phyloP scores from a whole-genome alignment of 768 basidiomycete genomes.

The Rubroboletus satanas region DNA sequence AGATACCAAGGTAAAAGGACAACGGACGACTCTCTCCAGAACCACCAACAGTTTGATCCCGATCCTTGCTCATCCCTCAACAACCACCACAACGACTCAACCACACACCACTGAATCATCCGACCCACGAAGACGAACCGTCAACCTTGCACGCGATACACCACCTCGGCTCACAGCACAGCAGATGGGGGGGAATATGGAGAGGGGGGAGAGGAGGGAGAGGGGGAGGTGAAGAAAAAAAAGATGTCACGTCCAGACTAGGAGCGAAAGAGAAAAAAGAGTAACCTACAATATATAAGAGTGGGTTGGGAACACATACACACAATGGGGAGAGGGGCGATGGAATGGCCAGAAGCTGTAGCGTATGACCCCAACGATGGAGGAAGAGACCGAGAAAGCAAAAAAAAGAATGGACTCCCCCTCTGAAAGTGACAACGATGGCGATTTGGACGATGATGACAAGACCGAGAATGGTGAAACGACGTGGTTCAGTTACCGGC shows the following conservation, averaged over 20 bases:
- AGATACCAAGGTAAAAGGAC: conserved; percentile 1
- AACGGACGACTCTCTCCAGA: background rate
- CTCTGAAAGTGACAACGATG: conserved; percentile 6
- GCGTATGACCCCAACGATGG: conserved; percentile 9
- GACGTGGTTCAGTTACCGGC: conserved; percentile 8
- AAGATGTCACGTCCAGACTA: conserved; percentile 22
- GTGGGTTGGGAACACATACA: conserved; percentile 24
- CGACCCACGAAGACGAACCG: conserved; percentile 14
- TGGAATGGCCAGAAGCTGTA: conserved; percentile 12
- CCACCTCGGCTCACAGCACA: conserved; percentile 19
- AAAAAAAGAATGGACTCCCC: conserved; percentile 15
- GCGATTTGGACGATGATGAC: conserved; percentile 7
- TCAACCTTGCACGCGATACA: conserved; percentile 10
- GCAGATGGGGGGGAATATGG: background rate
- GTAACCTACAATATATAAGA: conserved; percentile 33
- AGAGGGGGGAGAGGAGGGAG: background rate
- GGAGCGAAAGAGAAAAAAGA: conserved; percentile 9
- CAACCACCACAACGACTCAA: conserved; percentile 2
- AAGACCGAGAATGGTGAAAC: conserved; percentile 15
- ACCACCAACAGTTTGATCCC: conserved; percentile 6
- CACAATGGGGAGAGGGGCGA: conserved; percentile 5
- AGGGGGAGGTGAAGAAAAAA: background rate
- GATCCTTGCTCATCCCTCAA: conserved; percentile 8
- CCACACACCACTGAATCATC: conserved; percentile 10
- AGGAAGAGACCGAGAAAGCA: conserved; percentile 9